Conservation (phyloP, 345 rosid species). For the Eucalyptus sideroxylon region DNA sequence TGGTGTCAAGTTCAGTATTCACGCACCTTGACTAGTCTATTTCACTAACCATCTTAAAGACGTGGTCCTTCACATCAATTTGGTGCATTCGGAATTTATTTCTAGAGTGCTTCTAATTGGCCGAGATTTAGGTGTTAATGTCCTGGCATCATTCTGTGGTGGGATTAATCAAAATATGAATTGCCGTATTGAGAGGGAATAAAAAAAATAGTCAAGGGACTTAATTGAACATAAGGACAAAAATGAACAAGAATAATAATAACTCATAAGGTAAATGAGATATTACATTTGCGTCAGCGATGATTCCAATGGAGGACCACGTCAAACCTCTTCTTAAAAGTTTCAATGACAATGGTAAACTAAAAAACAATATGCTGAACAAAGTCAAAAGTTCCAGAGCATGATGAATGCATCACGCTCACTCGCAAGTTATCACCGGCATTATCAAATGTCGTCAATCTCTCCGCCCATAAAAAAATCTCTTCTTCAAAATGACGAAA, state of each 20-base stretch:
- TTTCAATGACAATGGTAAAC: background rate
- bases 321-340: background rate
- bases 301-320: background rate
- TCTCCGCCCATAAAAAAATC: background rate
- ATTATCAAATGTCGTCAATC: background rate
- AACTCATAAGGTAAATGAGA: background rate
- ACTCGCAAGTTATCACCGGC: background rate
- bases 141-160: background rate
- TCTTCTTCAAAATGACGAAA: background rate
- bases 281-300: background rate
- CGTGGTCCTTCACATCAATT: background rate
- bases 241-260: background rate
- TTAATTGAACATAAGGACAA: background rate
- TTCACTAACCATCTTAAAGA: background rate
- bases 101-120: background rate
- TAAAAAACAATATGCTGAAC: background rate
- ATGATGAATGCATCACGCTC: background rate
- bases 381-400: background rate
- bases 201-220: background rate
- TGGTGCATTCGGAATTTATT: background rate
- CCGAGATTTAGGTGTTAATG: background rate
- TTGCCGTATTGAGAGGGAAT: background rate
- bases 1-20: background rate
- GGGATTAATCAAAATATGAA: background rate
- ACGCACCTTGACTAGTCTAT: background rate